Evolutionary conservation across 805 yeast genomes (phyloP).

Genomic region (Sporopachydermia lactativora): DNA sequence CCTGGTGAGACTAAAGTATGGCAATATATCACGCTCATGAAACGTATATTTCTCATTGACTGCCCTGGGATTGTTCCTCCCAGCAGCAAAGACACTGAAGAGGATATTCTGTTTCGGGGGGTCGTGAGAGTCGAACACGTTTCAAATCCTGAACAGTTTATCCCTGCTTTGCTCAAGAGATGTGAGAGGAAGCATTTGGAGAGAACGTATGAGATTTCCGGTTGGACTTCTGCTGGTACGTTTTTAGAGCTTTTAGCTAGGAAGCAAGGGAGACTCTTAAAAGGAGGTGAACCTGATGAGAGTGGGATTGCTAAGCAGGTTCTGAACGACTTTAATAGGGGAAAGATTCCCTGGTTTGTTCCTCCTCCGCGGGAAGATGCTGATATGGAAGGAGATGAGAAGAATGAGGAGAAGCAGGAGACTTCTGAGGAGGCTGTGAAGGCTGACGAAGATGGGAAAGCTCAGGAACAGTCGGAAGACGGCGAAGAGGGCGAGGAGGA

Average conservation of each 20-base stretch:
- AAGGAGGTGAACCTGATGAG: conserved; percentile 98
- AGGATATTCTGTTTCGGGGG: conserved; percentile 89
- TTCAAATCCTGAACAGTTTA: conserved; percentile 87
- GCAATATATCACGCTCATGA: conserved; percentile 97
- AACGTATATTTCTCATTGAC: conserved; percentile 86
- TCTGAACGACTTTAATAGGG: conserved; percentile 89
- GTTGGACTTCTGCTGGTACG: conserved; percentile 67
- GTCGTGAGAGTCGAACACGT: conserved; percentile 99
- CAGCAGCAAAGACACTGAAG: conserved; percentile 71
- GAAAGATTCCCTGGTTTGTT: conserved; percentile 96
- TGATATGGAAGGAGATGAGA: conserved; percentile 42
- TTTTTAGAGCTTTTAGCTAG: conserved; percentile 85
- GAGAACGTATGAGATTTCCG: conserved; percentile 87
- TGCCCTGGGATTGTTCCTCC: conserved; percentile 99
- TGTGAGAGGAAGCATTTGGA: conserved; percentile 86
- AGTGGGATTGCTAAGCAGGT: conserved; percentile 82
- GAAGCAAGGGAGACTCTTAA: conserved; percentile 81
- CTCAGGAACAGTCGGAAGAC: conserved; percentile 6
- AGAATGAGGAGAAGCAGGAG: conserved; percentile 24
- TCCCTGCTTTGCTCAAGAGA: conserved; percentile 71
- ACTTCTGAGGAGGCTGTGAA: conserved; percentile 18
- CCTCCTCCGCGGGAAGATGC: conserved; percentile 75
- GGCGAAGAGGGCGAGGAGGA: conserved; percentile 4
- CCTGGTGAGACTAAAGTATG: conserved; percentile 99
- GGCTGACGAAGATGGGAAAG: conserved; percentile 5